Percentiles rank a stretch among this genome's conserved stretches.
Evolutionary conservation across 2,329 filamentous ascomycete genomes (phyloP).

Genomic region (Pseudocercospora fuligena): DNA sequence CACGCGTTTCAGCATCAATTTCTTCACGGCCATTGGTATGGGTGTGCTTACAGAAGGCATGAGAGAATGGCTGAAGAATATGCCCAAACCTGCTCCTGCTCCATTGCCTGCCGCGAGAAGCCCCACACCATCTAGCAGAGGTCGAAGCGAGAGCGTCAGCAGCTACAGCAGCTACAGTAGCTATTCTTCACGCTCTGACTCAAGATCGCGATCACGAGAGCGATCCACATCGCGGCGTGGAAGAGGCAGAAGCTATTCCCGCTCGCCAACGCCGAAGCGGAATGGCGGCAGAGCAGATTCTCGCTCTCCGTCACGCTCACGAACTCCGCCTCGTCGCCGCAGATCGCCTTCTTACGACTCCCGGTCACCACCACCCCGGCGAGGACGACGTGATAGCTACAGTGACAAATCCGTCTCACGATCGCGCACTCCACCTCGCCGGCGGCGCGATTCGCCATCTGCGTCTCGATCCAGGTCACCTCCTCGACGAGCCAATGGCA

Average conservation of each 20-base stretch:
- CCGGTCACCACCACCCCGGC: conserved; percentile 33
- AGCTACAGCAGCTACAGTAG: conserved; percentile 85
- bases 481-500: conserved; percentile 32
- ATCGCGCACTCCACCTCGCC: conserved; percentile 27
- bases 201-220: conserved; percentile 35
- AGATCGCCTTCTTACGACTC: conserved; percentile 33
- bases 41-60: conserved; percentile 92
- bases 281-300: conserved; percentile 15
- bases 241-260: conserved; percentile 16
- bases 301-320: conserved; percentile 26
- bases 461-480: conserved; percentile 38
- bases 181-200: conserved; percentile 52
- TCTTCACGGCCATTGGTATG: conserved; percentile 98
- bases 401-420: conserved; percentile 18
- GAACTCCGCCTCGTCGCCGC: conserved; percentile 25
- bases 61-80: conserved; percentile 86
- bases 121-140: conserved; percentile 60
- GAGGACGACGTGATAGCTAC: conserved; percentile 17
- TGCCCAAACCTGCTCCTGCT: conserved; percentile 81
- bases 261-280: conserved; percentile 28
- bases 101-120: conserved; percentile 59
- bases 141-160: conserved; percentile 67
- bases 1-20: conserved; percentile 97
- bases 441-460: conserved; percentile 15
- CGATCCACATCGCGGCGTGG: conserved; percentile 33